A percentile compares a stretch with the other conserved stretches of the same genome.
Conservation (phyloP, 768 basidiomycete genomes). For the Porpolomopsis calyptriformis region DNA sequence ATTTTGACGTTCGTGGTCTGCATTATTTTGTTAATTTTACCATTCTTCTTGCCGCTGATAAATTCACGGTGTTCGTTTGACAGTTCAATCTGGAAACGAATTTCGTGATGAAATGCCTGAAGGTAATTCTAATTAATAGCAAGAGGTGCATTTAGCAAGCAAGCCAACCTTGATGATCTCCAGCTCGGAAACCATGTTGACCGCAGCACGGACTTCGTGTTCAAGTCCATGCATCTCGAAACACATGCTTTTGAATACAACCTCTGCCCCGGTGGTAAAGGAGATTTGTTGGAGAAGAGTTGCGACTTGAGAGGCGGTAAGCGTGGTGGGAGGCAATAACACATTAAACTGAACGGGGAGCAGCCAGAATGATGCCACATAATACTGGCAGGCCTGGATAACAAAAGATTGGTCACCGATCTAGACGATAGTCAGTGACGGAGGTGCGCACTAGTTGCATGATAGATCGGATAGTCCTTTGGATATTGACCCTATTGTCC, state of each 20-base stretch:
- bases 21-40: conserved; percentile 99
- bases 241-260: conserved; percentile 94
- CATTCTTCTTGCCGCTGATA: conserved; percentile 98
- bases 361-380: conserved; percentile 96
- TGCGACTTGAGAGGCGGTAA: conserved; percentile 76
- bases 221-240: conserved; percentile 96
- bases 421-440: background rate
- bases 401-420: background rate
- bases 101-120: conserved; percentile 91
- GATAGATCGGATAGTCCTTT: conserved; percentile 84
- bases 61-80: conserved; percentile 98
- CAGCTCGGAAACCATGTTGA: conserved; percentile 78
- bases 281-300: conserved; percentile 82
- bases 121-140: conserved; percentile 6
- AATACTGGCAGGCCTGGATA: conserved; percentile 81
- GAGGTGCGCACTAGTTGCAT: conserved; percentile 79
- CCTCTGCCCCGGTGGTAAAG: conserved; percentile 78
- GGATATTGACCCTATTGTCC: conserved; percentile 88
- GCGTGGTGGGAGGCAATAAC: conserved; percentile 67
- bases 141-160: background rate
- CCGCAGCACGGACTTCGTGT: conserved; percentile 77
- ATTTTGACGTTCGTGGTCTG: conserved; percentile 95
- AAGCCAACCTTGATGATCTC: conserved; percentile 77
- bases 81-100: conserved; percentile 95
- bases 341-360: conserved; percentile 91